Conservation (phyloP, 73 alveolate species). For the Paramecium sonneborni region DNA sequence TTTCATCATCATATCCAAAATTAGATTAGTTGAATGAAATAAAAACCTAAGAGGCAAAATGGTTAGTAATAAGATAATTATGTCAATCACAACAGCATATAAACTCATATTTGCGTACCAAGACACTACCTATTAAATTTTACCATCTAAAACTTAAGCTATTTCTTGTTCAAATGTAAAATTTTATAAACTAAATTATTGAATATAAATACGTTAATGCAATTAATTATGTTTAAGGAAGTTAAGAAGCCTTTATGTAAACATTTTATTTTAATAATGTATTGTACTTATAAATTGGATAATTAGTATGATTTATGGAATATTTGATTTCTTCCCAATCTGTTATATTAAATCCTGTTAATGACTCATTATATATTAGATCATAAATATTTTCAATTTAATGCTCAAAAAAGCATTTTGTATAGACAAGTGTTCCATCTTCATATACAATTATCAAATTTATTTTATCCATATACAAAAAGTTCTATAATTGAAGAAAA, state of each 20-base stretch:
- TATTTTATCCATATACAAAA: background rate
- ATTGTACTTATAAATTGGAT: background rate
- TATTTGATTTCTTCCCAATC: conserved; percentile 9
- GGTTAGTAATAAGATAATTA: background rate
- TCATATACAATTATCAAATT: background rate
- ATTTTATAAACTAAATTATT: background rate
- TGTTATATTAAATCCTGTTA: background rate
- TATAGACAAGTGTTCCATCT: background rate
- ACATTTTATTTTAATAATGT: background rate
- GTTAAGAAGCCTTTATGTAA: background rate
- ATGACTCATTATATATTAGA: background rate
- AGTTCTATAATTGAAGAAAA: background rate
- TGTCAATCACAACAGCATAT: background rate
- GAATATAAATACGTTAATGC: background rate
- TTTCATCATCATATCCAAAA: background rate
- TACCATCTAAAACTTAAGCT: background rate
- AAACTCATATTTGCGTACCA: background rate
- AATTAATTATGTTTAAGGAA: background rate
- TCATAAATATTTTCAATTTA: background rate
- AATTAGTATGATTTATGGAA: background rate
- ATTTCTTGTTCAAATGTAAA: background rate
- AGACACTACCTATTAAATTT: background rate
- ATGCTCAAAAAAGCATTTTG: background rate
- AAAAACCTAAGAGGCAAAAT: background rate
- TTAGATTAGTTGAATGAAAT: background rate